These are phyloP conservation scores for Suillus subluteus DNA, from an alignment of 768 basidiomycete genomes.

Conservation along the genomic window DNA sequence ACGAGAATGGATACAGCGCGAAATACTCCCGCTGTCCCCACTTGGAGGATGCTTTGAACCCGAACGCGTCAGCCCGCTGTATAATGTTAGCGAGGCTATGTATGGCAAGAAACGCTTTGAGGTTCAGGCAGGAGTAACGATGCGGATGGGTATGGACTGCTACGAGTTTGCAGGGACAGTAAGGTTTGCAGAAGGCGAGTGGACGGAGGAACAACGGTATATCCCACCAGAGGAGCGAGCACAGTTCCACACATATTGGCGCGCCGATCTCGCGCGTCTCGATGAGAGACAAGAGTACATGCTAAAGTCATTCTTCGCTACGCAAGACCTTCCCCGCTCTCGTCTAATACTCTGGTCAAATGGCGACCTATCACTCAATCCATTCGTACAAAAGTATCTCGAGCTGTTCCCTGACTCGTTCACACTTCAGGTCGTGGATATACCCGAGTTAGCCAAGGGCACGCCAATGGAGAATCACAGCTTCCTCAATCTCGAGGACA, in stretches of 20 bases:
- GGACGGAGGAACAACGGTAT: slow-evolving; percentile 12
- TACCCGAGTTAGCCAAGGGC: slow-evolving; percentile 66
- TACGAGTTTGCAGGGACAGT: slow-evolving; percentile 91
- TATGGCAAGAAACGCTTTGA: slow-evolving; percentile 69
- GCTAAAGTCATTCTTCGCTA: slow-evolving; percentile 92
- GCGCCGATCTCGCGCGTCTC: slow-evolving; percentile 81
- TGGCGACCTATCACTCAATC: slow-evolving; percentile 63
- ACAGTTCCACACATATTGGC: slow-evolving; percentile 94
- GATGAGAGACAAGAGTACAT: slow-evolving; percentile 84
- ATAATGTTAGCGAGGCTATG: slow-evolving; percentile 67
- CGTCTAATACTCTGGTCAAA: slow-evolving; percentile 94
- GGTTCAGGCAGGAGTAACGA: slow-evolving; percentile 78
- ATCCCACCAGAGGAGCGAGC: slow-evolving; percentile 49
- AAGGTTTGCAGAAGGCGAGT: slow-evolving; percentile 28
- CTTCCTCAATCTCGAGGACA: slow-evolving; percentile 65
- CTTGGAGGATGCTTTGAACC: slow-evolving; percentile 78
- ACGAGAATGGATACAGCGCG: slow-evolving; percentile 71
- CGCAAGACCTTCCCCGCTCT: slow-evolving; percentile 69
- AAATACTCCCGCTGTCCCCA: slow-evolving; percentile 67
- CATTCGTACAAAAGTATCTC: slow-evolving; percentile 64
- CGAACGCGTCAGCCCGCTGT: slow-evolving; percentile 57
- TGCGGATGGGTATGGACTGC: slow-evolving; percentile 86
- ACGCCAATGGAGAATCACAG: slow-evolving; percentile 73
- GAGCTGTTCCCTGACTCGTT: slow-evolving; percentile 71
- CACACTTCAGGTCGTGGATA: slow-evolving; percentile 67